Evolutionary conservation across 441 rosid genomes (phyloP), one percentile per base, ranked within the genome.

Genomic region (Metrosideros polymorpha): DNA sequence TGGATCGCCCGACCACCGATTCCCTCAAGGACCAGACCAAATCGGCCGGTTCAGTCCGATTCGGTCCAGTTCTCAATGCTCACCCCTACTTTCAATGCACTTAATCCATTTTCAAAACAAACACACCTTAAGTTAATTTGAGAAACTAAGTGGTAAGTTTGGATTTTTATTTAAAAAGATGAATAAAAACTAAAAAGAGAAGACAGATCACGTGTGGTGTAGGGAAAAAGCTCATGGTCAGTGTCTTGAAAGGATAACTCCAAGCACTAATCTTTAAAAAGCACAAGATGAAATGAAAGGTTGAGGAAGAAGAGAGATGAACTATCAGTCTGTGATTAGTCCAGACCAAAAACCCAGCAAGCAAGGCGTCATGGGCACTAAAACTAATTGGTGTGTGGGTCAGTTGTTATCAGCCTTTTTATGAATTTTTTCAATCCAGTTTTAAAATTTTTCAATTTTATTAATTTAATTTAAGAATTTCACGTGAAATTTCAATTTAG

Each of bases 401-500:
- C 27, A 2, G 12, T 63, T 63, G 25, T 32, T 5, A 32, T 9
- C n/a, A n/a, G n/a, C n/a, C n/a, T n/a, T n/a, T n/a, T n/a, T n/a
- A n/a, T n/a, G n/a, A n/a, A n/a, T n/a, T n/a, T n/a, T n/a, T n/a
- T n/a, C n/a, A n/a, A 32, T 63, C 32, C 6, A 63, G 4, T 32
- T 19, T 1, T 32, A 1, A 1, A 4, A 4, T 4, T 32, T 63
- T 59, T 61, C 1, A 15, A 63, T 63, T 32, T 63, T 18, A 5
- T 63, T 6, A 32, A 32, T 18, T 18, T 63, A 0, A 2, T 63
- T 5, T 6, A 32, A 18, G 18, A 63, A 18, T 0, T 63, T 9
- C 4, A 2, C 5, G 2, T 0, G 1, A 35, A 35, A 9, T 9
- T 66, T 9, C 12, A 32, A 19, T 66, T 1, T 18, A 15, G 1